These are phyloP conservation scores for Coemansia aciculifera DNA, from an alignment of 192 early-diverging fungal genomes.

Conservation along the genomic window DNA sequence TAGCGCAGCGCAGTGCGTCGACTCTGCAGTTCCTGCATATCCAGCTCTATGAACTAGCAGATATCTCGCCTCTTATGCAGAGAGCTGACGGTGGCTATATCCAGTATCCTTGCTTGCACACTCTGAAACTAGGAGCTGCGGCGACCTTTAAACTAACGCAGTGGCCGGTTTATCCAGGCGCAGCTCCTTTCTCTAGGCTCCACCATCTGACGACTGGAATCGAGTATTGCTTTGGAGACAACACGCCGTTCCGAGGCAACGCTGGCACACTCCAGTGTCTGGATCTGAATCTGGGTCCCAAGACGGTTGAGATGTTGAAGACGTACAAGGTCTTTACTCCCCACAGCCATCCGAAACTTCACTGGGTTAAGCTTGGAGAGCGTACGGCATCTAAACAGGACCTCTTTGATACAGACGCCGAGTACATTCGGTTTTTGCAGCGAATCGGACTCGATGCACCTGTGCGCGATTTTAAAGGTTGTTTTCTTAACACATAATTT, in stretches of 20 bases:
- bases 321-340: not conserved
- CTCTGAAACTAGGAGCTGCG: not conserved
- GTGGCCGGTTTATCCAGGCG: not conserved
- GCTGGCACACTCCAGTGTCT: not conserved
- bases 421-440: not conserved
- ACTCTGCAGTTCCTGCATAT: not conserved
- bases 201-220: not conserved
- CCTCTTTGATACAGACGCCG: not conserved
- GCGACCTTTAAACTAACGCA: not conserved
- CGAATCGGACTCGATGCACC: not conserved
- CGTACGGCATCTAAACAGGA: not conserved
- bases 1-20: not conserved
- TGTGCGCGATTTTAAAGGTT: not conserved
- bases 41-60: not conserved
- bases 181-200: not conserved
- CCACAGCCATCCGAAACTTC: not conserved
- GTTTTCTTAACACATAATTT: not conserved
- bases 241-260: conserved; percentile 1
- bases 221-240: not conserved
- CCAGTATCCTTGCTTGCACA: not conserved
- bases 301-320: not conserved
- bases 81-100: not conserved
- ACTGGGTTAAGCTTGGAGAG: not conserved
- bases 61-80: not conserved
- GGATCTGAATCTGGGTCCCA: not conserved